Percentiles rank a stretch among this genome's conserved stretches.
phyloP scores from a whole-genome alignment of 2,329 filamentous ascomycete species.

The Cytospora piceicola region DNA sequence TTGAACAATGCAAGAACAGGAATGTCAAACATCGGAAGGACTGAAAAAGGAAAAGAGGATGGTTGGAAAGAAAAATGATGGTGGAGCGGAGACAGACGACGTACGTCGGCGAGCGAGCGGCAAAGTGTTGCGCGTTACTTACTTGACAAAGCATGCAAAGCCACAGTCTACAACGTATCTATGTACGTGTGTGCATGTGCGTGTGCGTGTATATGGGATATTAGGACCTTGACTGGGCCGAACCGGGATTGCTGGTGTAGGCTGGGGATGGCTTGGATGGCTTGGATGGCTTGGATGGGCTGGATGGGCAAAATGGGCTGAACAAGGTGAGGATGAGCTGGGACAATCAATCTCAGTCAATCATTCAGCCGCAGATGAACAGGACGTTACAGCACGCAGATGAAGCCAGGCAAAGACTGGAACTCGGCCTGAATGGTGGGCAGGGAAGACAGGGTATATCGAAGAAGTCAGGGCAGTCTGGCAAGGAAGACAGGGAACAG shows the following conservation, averaged over 20 bases:
- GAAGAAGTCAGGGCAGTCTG: too few relatives aligned
- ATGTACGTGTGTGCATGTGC: too few relatives aligned
- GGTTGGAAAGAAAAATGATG: slow-evolving; percentile 3
- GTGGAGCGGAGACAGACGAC: slow-evolving; percentile 3
- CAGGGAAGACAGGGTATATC: slow-evolving; percentile 15
- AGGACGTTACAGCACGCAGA: not conserved
- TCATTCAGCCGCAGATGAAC: slow-evolving; percentile 9
- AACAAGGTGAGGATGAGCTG: not conserved
- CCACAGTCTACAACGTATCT: slow-evolving; percentile 17
- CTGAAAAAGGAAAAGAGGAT: slow-evolving; percentile 16
- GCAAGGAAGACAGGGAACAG: slow-evolving; percentile 16
- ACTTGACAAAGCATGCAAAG: slow-evolving; percentile 14
- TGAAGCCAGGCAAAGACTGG: slow-evolving; percentile 7
- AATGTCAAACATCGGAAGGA: slow-evolving; percentile 1
- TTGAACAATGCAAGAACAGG: slow-evolving; percentile 1
- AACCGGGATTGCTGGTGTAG: slow-evolving; percentile 1
- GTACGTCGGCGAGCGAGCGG: slow-evolving; percentile 11
- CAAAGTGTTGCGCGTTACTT: slow-evolving; percentile 25
- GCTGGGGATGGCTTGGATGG: not conserved
- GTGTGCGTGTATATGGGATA: too few relatives aligned
- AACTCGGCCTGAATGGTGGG: slow-evolving; percentile 1
- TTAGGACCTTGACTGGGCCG: slow-evolving; percentile 13
- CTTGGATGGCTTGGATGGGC: not conserved
- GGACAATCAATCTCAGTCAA: slow-evolving; percentile 18
- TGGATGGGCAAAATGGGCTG: not conserved